Conservation (phyloP, 331 rosid species). For the Ulmus americana region DNA sequence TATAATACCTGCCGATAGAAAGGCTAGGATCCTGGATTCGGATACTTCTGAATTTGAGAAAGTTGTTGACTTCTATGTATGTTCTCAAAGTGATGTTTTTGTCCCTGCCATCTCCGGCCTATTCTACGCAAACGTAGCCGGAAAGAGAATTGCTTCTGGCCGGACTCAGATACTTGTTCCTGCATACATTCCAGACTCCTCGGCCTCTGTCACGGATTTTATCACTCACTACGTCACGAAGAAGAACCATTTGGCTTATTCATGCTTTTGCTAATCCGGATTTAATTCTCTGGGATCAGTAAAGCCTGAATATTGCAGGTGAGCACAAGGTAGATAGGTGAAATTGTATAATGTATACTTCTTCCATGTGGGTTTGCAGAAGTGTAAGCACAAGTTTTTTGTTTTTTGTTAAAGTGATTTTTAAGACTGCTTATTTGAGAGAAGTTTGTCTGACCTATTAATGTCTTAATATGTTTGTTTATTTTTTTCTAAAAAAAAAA, state of each 20-base stretch:
- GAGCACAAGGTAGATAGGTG: constrained; percentile 10
- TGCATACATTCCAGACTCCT: constrained; percentile 45
- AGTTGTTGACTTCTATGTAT: constrained; percentile 70
- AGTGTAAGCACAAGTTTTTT: constrained; percentile 5
- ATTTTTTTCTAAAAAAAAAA: background rate
- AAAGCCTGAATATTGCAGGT: constrained; percentile 9
- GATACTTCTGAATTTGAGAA: constrained; percentile 72
- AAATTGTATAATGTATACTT: constrained; percentile 21
- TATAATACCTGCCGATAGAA: constrained; percentile 78
- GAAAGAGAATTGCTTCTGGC: constrained; percentile 77
- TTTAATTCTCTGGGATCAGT: constrained; percentile 2
- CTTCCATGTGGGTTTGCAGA: constrained; percentile 22
- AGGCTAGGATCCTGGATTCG: constrained; percentile 51
- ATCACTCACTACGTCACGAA: constrained; percentile 66
- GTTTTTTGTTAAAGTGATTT: constrained; percentile 19
- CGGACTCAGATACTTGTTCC: constrained; percentile 80
- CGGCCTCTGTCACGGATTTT: constrained; percentile 60
- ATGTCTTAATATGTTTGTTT: constrained; percentile 4
- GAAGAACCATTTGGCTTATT: constrained; percentile 93
- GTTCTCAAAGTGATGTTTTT: constrained; percentile 75
- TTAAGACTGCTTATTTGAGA: constrained; percentile 12
- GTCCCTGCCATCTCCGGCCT: constrained; percentile 90
- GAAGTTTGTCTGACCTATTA: constrained; percentile 14
- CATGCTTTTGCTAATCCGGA: constrained; percentile 64
- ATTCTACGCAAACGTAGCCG: constrained; percentile 85